These are phyloP conservation scores for Lachnellula suecica DNA, from an alignment of 2,329 filamentous ascomycete species.

Conservation along the genomic window DNA sequence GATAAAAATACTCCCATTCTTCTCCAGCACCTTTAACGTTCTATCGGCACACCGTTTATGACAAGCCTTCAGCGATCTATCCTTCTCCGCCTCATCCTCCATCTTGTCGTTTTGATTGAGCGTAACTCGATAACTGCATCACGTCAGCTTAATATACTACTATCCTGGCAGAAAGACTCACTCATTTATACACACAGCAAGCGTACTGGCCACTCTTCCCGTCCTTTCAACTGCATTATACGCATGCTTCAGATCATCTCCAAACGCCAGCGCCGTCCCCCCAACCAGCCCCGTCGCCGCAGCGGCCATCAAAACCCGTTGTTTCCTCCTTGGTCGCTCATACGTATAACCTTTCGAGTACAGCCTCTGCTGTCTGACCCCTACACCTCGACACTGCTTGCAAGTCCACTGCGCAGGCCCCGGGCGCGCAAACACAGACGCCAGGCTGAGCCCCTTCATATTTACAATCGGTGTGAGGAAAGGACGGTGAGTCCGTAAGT, in stretches of 20 bases:
- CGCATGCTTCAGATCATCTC: slow-evolving; percentile 71
- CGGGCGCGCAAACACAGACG: slow-evolving; percentile 11
- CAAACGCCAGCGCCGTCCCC: slow-evolving; percentile 47
- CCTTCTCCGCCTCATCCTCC: slow-evolving; percentile 62
- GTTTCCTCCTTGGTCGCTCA: slow-evolving; percentile 4
- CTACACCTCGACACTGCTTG: slow-evolving; percentile 18
- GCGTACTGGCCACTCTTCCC: slow-evolving; percentile 71
- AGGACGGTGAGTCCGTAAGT: too few relatives aligned
- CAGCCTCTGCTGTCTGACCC: slow-evolving; percentile 5
- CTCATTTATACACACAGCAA: slow-evolving; percentile 88
- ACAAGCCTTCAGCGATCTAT: slow-evolving; percentile 73
- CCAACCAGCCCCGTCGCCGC: slow-evolving; percentile 24
- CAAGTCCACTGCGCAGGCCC: slow-evolving; percentile 31
- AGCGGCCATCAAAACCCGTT: slow-evolving; percentile 19
- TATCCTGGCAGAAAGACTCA: slow-evolving; percentile 41
- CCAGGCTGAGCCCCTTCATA: slow-evolving; percentile 29
- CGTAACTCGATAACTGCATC: slow-evolving; percentile 77
- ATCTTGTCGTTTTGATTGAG: slow-evolving; percentile 67
- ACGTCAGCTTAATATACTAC: background rate
- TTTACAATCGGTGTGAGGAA: background rate
- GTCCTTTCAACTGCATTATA: slow-evolving; percentile 76
- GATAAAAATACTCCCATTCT: slow-evolving; percentile 97
- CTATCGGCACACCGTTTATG: slow-evolving; percentile 91
- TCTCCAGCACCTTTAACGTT: slow-evolving; percentile 83
- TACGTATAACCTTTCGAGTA: background rate